Conservation (phyloP, 2,329 filamentous ascomycete genomes). For the Magnaporthales sp. region DNA sequence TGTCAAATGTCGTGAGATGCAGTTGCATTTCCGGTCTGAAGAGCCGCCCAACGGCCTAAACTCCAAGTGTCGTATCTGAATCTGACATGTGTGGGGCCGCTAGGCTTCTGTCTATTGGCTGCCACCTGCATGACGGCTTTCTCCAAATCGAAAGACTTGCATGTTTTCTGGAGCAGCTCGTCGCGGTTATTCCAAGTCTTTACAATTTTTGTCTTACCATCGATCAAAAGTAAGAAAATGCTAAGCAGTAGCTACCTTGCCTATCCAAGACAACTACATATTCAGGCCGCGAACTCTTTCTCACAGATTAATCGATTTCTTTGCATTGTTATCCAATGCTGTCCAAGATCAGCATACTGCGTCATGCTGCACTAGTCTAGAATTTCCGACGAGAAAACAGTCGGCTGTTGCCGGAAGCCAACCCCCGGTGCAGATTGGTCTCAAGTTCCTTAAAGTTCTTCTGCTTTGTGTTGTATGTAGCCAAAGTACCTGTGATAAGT, state of each 20-base stretch:
- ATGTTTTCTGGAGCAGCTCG: not conserved
- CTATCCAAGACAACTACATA: too few relatives aligned
- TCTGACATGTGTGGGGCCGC: not conserved
- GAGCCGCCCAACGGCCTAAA: not conserved
- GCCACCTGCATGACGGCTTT: not conserved
- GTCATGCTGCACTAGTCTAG: not conserved
- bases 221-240: too few relatives aligned
- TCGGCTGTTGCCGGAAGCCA: not conserved
- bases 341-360: not conserved
- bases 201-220: too few relatives aligned
- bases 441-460: not conserved
- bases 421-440: not conserved
- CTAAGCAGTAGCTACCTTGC: too few relatives aligned
- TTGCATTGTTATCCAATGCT: not conserved
- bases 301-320: not conserved
- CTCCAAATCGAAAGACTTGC: not conserved
- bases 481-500: too few relatives aligned
- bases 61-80: conserved; percentile 1
- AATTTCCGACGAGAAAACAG: not conserved
- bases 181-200: too few relatives aligned
- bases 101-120: not conserved
- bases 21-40: not conserved
- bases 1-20: not conserved
- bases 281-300: too few relatives aligned
- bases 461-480: too few relatives aligned